Evolutionary conservation across 2,329 filamentous ascomycete genomes (phyloP), one percentile per base, ranked within the genome.

Genomic region (Emmonsiellopsis sp.): DNA sequence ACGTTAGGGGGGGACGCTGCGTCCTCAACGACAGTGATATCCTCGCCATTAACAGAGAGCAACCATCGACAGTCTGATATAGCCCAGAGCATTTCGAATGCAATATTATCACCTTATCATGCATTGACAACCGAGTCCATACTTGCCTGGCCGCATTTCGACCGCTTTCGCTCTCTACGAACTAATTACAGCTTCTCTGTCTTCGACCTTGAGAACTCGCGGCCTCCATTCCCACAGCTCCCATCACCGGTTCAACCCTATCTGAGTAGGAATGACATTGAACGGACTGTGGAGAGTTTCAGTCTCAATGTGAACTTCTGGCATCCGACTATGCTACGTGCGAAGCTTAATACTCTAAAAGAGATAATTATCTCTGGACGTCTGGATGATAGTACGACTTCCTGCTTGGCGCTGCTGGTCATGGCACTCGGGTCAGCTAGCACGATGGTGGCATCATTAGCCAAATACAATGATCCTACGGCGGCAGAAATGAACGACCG

Each of bases 121-220:
- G 77, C 73, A 0, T 77, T 74, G 0, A 74, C 75, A 0, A 78
- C 75, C 0, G 75, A 78, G 58, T 75, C 72, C 0, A 69, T 79
- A 13, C 67, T 79, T 0, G 72, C 74, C 52, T 78, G 76, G 76
- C 74, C 73, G 6, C 72, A 77, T 53, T 77, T 78, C 52, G 70
- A 76, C 32, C 62, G 66, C 2, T 75, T 75, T 44, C 69, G 72
- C 1, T 67, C 67, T 9, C 65, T 78, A 31, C 65, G 75, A 1
- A 62, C 70, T 31, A 70, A 72, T n/a, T 72, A 74, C 13, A 57
- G 53, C 27, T 62, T 67, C 2, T 71, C 75, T 2, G 75, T 78
- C 27, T 78, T 78, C 47, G 66, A 73, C 17, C 65, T 79, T 0
- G 77, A 79, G 55, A 73, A 73, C 49, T 66, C 67, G 0, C 68